phyloP scores from a whole-genome alignment of 495 filamentous ascomycete species.

The Aspergillus avenaceus region DNA sequence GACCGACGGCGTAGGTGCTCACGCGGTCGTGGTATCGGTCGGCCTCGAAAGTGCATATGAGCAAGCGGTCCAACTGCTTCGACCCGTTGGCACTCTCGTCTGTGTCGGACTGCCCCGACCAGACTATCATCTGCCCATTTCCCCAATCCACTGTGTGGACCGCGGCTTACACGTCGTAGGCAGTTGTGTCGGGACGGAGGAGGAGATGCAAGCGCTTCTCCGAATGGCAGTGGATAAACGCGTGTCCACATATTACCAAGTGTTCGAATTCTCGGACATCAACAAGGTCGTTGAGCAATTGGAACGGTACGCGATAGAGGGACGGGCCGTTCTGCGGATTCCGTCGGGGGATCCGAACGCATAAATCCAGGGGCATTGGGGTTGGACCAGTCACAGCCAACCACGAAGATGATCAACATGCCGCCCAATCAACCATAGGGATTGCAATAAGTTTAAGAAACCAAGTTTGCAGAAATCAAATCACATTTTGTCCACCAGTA shows the following conservation, averaged over 20 bases:
- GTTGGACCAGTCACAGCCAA: neutral
- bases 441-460: too few relatives aligned
- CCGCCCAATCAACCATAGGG: too few relatives aligned
- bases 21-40: constrained; percentile 15
- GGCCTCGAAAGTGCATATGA: constrained; percentile 10
- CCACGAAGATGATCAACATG: neutral
- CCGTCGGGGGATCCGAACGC: constrained; percentile 15
- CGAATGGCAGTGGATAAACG: constrained; percentile 1
- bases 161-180: constrained; percentile 4
- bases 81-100: constrained; percentile 14
- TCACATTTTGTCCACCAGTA: too few relatives aligned
- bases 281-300: constrained; percentile 19
- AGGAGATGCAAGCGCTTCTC: constrained; percentile 7
- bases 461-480: too few relatives aligned
- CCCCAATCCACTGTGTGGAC: constrained; percentile 8
- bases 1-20: constrained; percentile 14
- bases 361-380: neutral
- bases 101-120: constrained; percentile 15
- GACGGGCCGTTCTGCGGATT: constrained; percentile 22
- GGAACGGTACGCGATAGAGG: constrained; percentile 17
- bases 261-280: constrained; percentile 22
- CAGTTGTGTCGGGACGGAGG: constrained; percentile 6
- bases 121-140: constrained; percentile 9
- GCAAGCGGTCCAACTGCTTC: constrained; percentile 8
- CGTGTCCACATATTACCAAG: constrained; percentile 4